Percentiles rank a stretch among this genome's conserved stretches.
Evolutionary conservation across 768 basidiomycete species (phyloP).

Genomic region (Amyloporia xantha): DNA sequence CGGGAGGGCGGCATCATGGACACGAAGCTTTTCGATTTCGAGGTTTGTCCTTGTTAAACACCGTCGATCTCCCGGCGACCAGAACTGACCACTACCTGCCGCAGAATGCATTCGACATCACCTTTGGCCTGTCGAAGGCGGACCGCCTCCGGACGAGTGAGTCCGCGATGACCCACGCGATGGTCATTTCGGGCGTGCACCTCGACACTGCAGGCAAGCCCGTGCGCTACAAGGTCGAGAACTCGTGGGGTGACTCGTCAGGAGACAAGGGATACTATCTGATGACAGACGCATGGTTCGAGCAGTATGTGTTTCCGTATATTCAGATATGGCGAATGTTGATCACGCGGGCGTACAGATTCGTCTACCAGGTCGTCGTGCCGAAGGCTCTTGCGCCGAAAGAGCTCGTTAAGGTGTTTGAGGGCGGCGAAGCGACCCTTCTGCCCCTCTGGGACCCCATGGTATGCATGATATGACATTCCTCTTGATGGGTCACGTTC

Average conservation of each 20-base stretch:
- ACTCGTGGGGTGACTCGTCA: slow-evolving; percentile 78
- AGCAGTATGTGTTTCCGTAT: slow-evolving; percentile 49
- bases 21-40: slow-evolving; percentile 72
- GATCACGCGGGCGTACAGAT: slow-evolving; percentile 34
- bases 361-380: slow-evolving; percentile 90
- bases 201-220: slow-evolving; percentile 69
- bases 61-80: too few species aligned
- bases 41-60: slow-evolving; percentile 41
- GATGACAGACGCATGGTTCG: slow-evolving; percentile 92
- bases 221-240: slow-evolving; percentile 94
- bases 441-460: slow-evolving; percentile 93
- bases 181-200: slow-evolving; percentile 93
- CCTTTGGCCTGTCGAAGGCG: slow-evolving; percentile 75
- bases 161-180: slow-evolving; percentile 91
- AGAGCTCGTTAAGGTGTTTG: slow-evolving; percentile 76
- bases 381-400: slow-evolving; percentile 74
- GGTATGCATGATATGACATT: slow-evolving; percentile 33
- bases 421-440: slow-evolving; percentile 55
- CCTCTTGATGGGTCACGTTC: too few species aligned
- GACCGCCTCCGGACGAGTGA: slow-evolving; percentile 79
- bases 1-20: slow-evolving; percentile 78
- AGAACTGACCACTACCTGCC: too few species aligned
- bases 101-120: slow-evolving; percentile 79
- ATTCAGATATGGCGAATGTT: background rate
- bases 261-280: slow-evolving; percentile 87